These are phyloP conservation scores for Luffa aegyptiaca DNA, from an alignment of 306 rosid genomes.

Conservation along the genomic window DNA sequence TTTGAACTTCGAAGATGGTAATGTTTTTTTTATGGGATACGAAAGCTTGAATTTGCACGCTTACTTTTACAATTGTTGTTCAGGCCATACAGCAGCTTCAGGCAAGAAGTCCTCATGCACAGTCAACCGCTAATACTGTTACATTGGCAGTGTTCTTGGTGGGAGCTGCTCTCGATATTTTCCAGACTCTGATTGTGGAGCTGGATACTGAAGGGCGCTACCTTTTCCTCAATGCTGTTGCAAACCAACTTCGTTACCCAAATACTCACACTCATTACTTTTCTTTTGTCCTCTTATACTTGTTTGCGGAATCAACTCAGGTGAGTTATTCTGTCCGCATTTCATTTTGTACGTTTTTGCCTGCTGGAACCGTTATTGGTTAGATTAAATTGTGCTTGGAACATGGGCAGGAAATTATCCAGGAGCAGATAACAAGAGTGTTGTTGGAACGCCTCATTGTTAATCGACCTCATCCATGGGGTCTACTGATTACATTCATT, in stretches of 20 bases:
- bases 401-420: constrained; percentile 74
- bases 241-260: constrained; percentile 96
- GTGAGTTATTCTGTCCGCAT: constrained; percentile 17
- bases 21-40: background rate
- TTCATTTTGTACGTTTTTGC: background rate
- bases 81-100: constrained; percentile 96
- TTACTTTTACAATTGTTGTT: constrained; percentile 5
- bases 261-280: constrained; percentile 97
- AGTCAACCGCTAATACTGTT: constrained; percentile 39
- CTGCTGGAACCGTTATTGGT: background rate
- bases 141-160: constrained; percentile 69
- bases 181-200: constrained; percentile 57
- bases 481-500: constrained; percentile 88
- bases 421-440: constrained; percentile 96
- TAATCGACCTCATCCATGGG: constrained; percentile 99
- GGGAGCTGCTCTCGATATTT: constrained; percentile 90
- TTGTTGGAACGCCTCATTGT: constrained; percentile 89
- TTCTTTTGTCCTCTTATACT: constrained; percentile 81
- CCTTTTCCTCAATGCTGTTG: constrained; percentile 91
- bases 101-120: constrained; percentile 62
- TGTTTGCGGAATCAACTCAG: constrained; percentile 90
- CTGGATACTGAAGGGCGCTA: constrained; percentile 97
- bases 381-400: background rate
- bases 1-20: background rate
- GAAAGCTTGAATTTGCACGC: constrained; percentile 1